Conservation (phyloP, 1,284 basidiomycete species). For the Moniliophthora roreri region DNA sequence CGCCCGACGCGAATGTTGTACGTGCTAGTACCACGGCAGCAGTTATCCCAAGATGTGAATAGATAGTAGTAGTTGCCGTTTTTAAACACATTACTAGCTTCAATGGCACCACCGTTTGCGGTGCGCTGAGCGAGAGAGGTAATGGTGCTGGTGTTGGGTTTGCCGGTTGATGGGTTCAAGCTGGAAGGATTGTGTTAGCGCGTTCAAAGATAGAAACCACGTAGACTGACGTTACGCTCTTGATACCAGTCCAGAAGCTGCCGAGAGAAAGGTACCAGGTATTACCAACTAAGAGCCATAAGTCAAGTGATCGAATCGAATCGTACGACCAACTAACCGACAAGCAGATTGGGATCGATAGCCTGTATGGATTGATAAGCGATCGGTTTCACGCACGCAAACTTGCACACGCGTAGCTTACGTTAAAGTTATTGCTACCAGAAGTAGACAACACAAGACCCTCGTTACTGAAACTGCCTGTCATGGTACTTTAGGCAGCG, state of each 20-base stretch:
- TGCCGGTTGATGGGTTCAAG: slow-evolving; percentile 40
- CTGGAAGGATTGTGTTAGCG: slow-evolving; percentile 18
- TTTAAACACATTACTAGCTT: slow-evolving; percentile 48
- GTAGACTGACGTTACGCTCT: slow-evolving; percentile 30
- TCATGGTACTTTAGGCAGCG: no score
- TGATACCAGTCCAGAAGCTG: slow-evolving; percentile 54
- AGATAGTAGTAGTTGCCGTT: slow-evolving; percentile 51
- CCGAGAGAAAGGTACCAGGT: slow-evolving; percentile 48
- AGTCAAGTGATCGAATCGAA: no score
- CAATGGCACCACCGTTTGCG: slow-evolving; percentile 41
- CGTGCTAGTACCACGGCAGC: slow-evolving; percentile 54
- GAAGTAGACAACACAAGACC: slow-evolving; percentile 50
- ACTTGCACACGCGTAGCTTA: no score
- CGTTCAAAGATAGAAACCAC: background rate
- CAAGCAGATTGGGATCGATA: slow-evolving; percentile 54
- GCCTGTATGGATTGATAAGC: slow-evolving; percentile 43
- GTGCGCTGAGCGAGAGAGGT: slow-evolving; percentile 47
- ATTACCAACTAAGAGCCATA: slow-evolving; percentile 26
- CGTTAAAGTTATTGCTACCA: slow-evolving; percentile 45
- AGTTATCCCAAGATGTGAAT: slow-evolving; percentile 57
- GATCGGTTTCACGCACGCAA: no score
- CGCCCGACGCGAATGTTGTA: slow-evolving; percentile 62
- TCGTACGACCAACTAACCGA: slow-evolving; percentile 4
- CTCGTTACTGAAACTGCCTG: slow-evolving; percentile 45
- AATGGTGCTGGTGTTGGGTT: slow-evolving; percentile 32